These are phyloP conservation scores for Terfezia boudieri DNA, from an alignment of 495 filamentous ascomycete species.

Conservation along the genomic window DNA sequence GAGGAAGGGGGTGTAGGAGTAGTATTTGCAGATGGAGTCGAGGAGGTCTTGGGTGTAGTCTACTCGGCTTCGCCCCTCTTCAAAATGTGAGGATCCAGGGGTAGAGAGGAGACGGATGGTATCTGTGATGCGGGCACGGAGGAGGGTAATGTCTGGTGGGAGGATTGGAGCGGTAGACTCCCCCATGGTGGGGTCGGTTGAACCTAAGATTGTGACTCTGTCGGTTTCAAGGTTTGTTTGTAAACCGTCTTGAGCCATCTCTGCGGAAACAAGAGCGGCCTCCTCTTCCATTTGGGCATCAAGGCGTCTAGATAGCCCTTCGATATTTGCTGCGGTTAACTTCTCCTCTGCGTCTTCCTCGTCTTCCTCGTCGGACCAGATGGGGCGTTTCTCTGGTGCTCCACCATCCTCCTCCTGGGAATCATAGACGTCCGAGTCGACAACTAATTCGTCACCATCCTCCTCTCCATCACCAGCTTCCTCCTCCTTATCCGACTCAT, in stretches of 20 bases:
- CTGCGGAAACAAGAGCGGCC: conserved; percentile 53
- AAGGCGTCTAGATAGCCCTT: conserved; percentile 60
- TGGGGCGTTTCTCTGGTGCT: conserved; percentile 27
- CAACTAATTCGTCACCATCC: conserved; percentile 35
- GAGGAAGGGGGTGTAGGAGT: conserved; percentile 58
- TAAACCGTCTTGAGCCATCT: conserved; percentile 58
- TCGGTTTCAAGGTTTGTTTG: conserved; percentile 91
- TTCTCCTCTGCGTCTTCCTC: conserved; percentile 73
- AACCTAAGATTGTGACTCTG: conserved; percentile 45
- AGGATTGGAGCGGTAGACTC: conserved; percentile 27
- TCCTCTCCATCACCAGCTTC: conserved; percentile 21
- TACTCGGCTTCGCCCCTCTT: conserved; percentile 54
- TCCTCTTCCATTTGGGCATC: conserved; percentile 47
- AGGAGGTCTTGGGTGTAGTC: conserved; percentile 73
- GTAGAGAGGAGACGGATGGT: conserved; percentile 78
- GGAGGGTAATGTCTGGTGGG: conserved; percentile 71
- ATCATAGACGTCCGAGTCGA: conserved; percentile 35
- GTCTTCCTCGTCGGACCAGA: conserved; percentile 93
- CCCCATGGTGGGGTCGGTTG: conserved; percentile 28
- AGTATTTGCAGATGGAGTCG: conserved; percentile 61
- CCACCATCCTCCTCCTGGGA: conserved; percentile 39
- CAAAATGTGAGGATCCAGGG: conserved; percentile 45
- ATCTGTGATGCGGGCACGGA: conserved; percentile 79
- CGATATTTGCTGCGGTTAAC: conserved; percentile 90
- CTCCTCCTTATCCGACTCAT: conserved; percentile 21